A percentile compares a stretch with the other conserved stretches of the same genome.
Conservation (phyloP, 2,329 filamentous ascomycete genomes). For the Ceratocystis colombiana region DNA sequence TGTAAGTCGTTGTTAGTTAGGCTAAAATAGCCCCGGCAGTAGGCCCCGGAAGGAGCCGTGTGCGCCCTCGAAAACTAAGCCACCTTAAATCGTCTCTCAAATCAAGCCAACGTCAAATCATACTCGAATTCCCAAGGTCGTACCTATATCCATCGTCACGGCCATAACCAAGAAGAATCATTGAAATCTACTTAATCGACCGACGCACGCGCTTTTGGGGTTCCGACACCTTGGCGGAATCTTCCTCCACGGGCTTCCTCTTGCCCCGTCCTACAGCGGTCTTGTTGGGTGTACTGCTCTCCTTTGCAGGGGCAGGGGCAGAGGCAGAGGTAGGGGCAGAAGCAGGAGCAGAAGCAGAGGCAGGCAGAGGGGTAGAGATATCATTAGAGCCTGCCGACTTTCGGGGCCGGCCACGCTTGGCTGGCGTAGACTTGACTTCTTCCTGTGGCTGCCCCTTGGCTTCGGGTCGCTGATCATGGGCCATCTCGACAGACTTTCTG, state of each 20-base stretch:
- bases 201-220: constrained; percentile 19
- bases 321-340: not conserved
- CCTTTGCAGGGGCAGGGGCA: not conserved
- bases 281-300: constrained; percentile 10
- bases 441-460: constrained; percentile 15
- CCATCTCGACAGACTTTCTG: constrained; percentile 29
- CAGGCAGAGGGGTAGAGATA: not conserved
- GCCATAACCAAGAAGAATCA: not conserved
- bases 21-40: too few species aligned
- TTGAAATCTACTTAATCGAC: constrained; percentile 18
- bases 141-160: too few species aligned
- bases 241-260: constrained; percentile 19
- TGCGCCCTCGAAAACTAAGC: too few species aligned
- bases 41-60: too few species aligned
- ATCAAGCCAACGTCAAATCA: too few species aligned
- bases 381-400: constrained; percentile 13
- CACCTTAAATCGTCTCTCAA: not conserved
- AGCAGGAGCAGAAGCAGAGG: not conserved
- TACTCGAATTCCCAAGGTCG: too few species aligned
- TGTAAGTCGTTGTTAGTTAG: not conserved
- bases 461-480: constrained; percentile 27
- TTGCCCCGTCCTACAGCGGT: constrained; percentile 16
- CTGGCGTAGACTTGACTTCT: constrained; percentile 20
- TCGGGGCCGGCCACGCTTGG: constrained; percentile 22
- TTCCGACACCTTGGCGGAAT: not conserved